Evolutionary conservation across 2,329 filamentous ascomycete species (phyloP), one percentile per base, ranked within the genome.

Genomic region (Meredithiella fracta): DNA sequence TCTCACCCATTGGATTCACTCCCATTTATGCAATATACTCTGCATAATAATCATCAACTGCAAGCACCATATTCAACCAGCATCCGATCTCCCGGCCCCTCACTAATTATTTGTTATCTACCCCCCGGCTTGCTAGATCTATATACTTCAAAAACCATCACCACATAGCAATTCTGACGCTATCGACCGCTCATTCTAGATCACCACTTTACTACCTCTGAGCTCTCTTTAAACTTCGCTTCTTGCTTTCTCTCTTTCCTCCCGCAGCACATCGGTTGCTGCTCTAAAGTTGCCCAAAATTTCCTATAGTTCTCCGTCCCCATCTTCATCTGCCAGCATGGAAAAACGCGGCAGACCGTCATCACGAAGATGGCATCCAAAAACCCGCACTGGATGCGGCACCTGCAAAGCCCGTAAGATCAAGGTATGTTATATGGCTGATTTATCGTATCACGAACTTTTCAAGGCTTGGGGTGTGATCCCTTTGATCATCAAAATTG

Each of bases 351-450:
- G 31, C 9, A 56, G 40, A 23, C 38, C 54, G n/a, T 22, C 54
- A 8, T 51, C 54, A n/a, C 54, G 54, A n/a, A 51, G 54, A 51
- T 56, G 54, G 54, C 57, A 59, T 23, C 58, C 54, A 29, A 60
- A 60, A 47, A 58, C 60, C 23, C 53, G 58, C 8, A 59, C 54
- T 20, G 60, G 60, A 11, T 61, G 60, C 54, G 49, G 50, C 25
- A 56, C 57, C n/a, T 61, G 60, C 52, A 61, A 61, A 58, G 47
- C 52, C 2, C 53, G 60, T n/a, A 60, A 60, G 50, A 60, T 61
- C 20, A 61, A 61, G 59, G 60, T 61, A 54, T 22, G 57, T 44
- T 44, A 20, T 44, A n/a, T n/a, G 15, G 40, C 11, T 2, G 8
- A 22, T n/a, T 3, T 8, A 44, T 44, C 8, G 40, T 17, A 8